Evolutionary conservation across 805 yeast genomes (phyloP).

Genomic region (Yarrowia bubula): DNA sequence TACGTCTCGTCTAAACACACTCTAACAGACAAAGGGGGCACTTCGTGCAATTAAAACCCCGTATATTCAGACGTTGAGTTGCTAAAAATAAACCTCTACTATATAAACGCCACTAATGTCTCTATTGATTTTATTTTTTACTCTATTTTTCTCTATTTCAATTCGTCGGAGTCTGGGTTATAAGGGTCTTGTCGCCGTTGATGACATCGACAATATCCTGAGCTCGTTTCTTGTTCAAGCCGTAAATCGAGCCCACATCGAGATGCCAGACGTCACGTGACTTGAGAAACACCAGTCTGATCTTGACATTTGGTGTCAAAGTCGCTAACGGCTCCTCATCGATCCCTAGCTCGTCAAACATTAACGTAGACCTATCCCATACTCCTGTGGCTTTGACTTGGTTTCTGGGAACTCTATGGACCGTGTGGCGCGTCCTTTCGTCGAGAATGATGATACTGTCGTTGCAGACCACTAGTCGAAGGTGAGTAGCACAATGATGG

Average conservation of each 20-base stretch:
- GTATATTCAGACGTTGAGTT: too few species aligned
- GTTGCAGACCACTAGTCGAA: background rate
- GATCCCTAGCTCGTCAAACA: background rate
- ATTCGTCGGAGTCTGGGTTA: background rate
- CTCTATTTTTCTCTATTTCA: background rate
- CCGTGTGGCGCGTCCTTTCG: slow-evolving; percentile 5
- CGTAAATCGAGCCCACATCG: background rate
- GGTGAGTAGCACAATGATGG: slow-evolving; percentile 4
- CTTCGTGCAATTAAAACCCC: background rate
- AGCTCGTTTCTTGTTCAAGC: background rate
- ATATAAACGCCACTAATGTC: too few species aligned
- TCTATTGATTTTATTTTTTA: too few species aligned
- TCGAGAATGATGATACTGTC: slow-evolving; percentile 9
- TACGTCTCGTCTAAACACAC: too few species aligned
- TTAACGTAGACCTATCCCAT: background rate
- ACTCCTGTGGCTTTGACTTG: slow-evolving; percentile 1
- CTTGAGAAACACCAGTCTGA: slow-evolving; percentile 5
- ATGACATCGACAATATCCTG: slow-evolving; percentile 10
- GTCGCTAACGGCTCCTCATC: slow-evolving; percentile 1
- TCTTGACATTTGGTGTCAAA: background rate
- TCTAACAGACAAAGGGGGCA: background rate
- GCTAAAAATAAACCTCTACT: background rate
- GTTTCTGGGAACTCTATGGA: background rate
- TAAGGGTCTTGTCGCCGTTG: background rate
- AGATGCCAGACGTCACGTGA: slow-evolving; percentile 9